Base-by-base conservation (phyloP, 2,329 filamentous ascomycete genomes). In the Chrysosporium keratinophilum region DNA sequence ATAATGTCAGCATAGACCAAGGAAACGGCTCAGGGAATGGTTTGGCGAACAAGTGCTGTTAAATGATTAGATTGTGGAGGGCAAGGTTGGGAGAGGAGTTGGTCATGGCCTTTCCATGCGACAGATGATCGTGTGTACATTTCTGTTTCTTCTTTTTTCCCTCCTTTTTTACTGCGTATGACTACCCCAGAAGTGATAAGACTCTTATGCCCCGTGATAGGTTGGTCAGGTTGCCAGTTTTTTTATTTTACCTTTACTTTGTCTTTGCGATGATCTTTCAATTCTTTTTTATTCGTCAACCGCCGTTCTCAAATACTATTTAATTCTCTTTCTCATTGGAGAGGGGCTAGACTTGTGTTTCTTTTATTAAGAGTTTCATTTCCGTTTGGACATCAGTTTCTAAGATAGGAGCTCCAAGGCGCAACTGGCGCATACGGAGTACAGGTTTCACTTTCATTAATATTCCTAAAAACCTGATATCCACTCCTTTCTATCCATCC, bases 21-120 rank as follows among this genome's bases (percentile, higher is more conserved):
- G 78, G 79, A 61, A 78, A 77, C 47, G 70, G 69, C 23, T 56
- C 64, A 56, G 69, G 66, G 59, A 76, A 76, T 47, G 76, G 76
- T 55, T 65, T 77, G 55, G 77, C 78, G 52, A 77, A 82, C 65
- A 88, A 88, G 73, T 95, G 88, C 76, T 94, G 88, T 69, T 94
- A 82, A 64, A 15, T 15, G 12, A 31, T 33, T 40, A 37, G 17
- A 6, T n/a, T 12, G 14, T 12, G 12, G 19, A 20, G n/a, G 17
- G 35, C 31, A 53, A 49, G 10, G 19, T 4, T 40, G 4, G 44
- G 37, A 34, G 28, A 19, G 12, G n/a, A 11, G 34, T 40, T 44
- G 28, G 35, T 44, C 23, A 15, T 23, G 39, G 11, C 23, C 12
- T 15, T 44, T 23, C 42, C 34, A 19, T 34, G 14, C 39, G 31